A percentile compares a stretch with the other conserved stretches of the same genome.
These are phyloP conservation scores for Eugenia klotzschiana DNA, from an alignment of 441 rosid species.

Conservation along the genomic window DNA sequence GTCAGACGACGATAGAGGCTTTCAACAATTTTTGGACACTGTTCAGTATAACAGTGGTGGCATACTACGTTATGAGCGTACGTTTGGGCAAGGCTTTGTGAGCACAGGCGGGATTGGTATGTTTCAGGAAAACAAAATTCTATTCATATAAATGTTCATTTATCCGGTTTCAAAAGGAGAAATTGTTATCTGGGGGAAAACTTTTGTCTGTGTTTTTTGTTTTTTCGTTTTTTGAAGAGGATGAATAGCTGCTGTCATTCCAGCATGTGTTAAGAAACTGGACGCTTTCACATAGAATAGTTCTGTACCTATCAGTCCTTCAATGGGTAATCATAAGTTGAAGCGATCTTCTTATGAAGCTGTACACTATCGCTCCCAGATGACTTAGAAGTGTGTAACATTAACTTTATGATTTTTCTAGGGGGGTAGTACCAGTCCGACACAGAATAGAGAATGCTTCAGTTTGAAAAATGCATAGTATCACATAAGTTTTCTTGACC, in stretches of 20 bases:
- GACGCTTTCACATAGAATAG: background rate
- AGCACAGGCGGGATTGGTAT: slow-evolving; percentile 96
- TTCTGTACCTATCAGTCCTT: background rate
- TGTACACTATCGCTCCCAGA: background rate
- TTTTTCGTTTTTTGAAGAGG: background rate
- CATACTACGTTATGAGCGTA: slow-evolving; percentile 83
- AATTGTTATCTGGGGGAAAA: background rate
- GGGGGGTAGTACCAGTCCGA: background rate
- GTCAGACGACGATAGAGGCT: slow-evolving; percentile 70
- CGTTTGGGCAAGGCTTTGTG: slow-evolving; percentile 86
- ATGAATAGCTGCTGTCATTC: background rate
- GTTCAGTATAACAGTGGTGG: slow-evolving; percentile 79
- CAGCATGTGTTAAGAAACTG: background rate
- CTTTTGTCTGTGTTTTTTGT: no score
- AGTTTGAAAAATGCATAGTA: background rate
- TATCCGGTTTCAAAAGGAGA: background rate
- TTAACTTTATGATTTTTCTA: background rate
- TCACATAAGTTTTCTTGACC: background rate
- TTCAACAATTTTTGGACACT: slow-evolving; percentile 88
- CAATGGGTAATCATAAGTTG: background rate
- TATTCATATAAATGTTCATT: background rate
- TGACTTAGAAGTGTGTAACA: background rate
- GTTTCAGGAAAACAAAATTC: background rate
- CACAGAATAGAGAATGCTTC: background rate
- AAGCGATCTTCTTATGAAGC: background rate